A percentile compares a stretch with the other conserved stretches of the same genome.
These are phyloP conservation scores for Detonula confervacea DNA, from an alignment of 352 stramenopile species.

Conservation along the genomic window DNA sequence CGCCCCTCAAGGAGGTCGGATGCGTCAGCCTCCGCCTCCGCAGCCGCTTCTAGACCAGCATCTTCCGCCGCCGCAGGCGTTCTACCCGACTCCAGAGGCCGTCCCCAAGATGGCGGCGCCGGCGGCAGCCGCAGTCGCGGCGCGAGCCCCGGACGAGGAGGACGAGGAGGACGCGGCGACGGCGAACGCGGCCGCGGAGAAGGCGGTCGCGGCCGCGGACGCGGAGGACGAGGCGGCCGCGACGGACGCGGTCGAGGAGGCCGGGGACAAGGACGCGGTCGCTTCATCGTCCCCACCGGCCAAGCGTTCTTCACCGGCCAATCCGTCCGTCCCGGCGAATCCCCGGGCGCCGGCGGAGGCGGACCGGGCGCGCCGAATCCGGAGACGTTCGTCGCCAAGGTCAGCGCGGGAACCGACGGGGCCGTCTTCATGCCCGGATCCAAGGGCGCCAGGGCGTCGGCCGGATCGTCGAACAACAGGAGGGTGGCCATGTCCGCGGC, in stretches of 20 bases:
- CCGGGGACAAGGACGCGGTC: constrained; percentile 43
- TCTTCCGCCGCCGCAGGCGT: neutral
- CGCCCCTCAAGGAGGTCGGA: constrained; percentile 49
- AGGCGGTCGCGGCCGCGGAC: constrained; percentile 11
- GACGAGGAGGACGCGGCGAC: too few relatives aligned
- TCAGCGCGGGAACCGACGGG: constrained; percentile 13
- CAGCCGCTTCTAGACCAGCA: constrained; percentile 8
- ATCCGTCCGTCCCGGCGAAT: constrained; percentile 8
- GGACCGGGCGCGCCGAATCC: too few relatives aligned
- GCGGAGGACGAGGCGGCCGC: constrained; percentile 31
- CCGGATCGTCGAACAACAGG: neutral
- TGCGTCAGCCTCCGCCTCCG: neutral
- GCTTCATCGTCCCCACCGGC: constrained; percentile 61
- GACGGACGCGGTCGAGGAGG: too few relatives aligned
- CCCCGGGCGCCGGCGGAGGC: too few relatives aligned
- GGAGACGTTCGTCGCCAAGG: too few relatives aligned
- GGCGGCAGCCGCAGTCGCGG: neutral
- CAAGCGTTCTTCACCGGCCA: constrained; percentile 76
- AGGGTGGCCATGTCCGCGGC: constrained; percentile 8
- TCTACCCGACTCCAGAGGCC: constrained; percentile 7
- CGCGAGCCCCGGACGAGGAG: neutral
- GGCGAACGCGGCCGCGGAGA: constrained; percentile 21
- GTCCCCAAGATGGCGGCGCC: neutral
- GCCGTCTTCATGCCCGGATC: constrained; percentile 23
- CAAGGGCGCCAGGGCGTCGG: neutral